Percentiles rank a stretch among this genome's conserved stretches.
phyloP scores from a whole-genome alignment of 371 early-diverging fungal species.

The Rhizomucor miehei region DNA sequence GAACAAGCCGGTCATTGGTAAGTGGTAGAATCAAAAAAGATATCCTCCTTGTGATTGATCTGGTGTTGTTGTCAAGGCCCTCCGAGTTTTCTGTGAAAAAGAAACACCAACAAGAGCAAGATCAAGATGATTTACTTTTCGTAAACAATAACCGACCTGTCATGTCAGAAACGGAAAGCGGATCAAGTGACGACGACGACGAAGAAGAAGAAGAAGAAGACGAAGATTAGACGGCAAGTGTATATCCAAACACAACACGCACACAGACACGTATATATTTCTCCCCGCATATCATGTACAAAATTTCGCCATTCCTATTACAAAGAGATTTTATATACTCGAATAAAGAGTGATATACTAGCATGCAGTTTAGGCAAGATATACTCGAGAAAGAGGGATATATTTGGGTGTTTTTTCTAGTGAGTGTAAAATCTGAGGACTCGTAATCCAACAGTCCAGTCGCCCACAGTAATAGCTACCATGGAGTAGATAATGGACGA shows the following conservation, averaged over 20 bases:
- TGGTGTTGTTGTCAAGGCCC: no score
- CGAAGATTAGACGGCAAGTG: neutral
- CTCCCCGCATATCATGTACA: no score
- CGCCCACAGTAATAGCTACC: slow-evolving; percentile 17
- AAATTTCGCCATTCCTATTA: no score
- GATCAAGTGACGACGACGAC: slow-evolving; percentile 29
- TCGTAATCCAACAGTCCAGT: slow-evolving; percentile 16
- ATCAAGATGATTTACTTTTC: slow-evolving; percentile 61
- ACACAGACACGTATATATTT: neutral
- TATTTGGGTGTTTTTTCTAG: neutral
- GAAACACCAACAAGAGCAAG: slow-evolving; percentile 10
- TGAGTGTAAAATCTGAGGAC: slow-evolving; percentile 4
- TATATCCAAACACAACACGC: neutral
- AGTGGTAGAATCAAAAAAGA: slow-evolving; percentile 5
- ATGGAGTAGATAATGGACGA: slow-evolving; percentile 16
- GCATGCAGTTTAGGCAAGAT: no score
- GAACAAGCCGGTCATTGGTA: slow-evolving; percentile 66
- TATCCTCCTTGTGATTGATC: neutral
- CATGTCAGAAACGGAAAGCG: slow-evolving; percentile 31
- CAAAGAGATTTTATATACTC: no score
- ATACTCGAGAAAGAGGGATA: no score
- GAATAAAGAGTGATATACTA: no score
- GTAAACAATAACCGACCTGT: slow-evolving; percentile 64
- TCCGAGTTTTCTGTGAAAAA: slow-evolving; percentile 30
- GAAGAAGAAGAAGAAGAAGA: no score